Conservation (phyloP, 345 rosid genomes). For the Garcia nutans region DNA sequence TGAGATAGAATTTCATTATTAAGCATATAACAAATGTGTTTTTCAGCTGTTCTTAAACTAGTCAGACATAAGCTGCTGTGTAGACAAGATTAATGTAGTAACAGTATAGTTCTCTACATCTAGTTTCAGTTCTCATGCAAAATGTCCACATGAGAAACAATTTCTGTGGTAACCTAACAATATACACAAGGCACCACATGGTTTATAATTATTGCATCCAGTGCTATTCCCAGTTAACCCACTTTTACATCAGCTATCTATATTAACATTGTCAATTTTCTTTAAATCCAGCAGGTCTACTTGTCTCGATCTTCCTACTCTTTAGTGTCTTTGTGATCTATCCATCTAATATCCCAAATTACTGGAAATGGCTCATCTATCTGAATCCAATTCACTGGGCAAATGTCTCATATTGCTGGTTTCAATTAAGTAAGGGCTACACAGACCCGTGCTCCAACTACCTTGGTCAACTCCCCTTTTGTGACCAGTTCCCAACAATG, state of each 20-base stretch:
- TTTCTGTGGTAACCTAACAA: too few relatives aligned
- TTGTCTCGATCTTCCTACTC: conserved; percentile 35
- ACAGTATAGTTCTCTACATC: neutral
- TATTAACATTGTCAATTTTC: too few relatives aligned
- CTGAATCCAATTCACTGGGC: conserved; percentile 36
- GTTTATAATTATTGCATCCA: neutral
- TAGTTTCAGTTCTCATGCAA: neutral
- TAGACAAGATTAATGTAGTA: too few relatives aligned
- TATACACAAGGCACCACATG: neutral
- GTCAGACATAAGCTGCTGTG: too few relatives aligned
- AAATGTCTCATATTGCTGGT: conserved; percentile 32
- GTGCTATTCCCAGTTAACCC: neutral
- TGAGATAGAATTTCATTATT: too few relatives aligned
- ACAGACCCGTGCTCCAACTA: conserved; percentile 27
- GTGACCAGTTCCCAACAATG: conserved; percentile 33
- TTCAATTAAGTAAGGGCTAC: conserved; percentile 27
- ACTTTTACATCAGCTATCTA: neutral
- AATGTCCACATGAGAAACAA: too few relatives aligned
- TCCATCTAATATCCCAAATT: conserved; percentile 30
- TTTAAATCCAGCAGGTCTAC: conserved; percentile 22
- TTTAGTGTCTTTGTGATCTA: conserved; percentile 34
- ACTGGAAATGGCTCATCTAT: conserved; percentile 36
- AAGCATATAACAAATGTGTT: neutral
- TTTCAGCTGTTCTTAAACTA: too few relatives aligned
- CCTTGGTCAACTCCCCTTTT: conserved; percentile 28